A percentile compares a stretch with the other conserved stretches of the same genome.
Conservation (phyloP, 1,284 basidiomycete genomes). For the Rhizoctonia solani region DNA sequence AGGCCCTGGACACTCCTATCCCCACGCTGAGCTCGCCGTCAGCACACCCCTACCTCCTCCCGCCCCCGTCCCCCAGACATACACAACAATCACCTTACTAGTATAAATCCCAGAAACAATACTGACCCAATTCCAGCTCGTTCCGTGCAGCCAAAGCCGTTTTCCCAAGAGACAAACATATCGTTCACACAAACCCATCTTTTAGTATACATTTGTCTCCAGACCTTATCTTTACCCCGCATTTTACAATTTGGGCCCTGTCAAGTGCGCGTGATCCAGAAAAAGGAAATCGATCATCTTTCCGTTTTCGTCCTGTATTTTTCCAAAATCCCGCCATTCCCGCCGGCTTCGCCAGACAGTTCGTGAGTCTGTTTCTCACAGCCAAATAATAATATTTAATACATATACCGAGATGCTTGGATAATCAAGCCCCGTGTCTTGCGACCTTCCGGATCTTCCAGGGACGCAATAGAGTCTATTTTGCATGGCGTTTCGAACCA, state of each 20-base stretch:
- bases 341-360: not conserved
- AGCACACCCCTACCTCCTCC: not conserved
- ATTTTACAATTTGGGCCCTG: slow-evolving; percentile 8
- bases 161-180: not conserved
- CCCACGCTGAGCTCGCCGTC: not conserved
- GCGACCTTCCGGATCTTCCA: no score
- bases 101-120: not conserved
- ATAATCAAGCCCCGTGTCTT: no score
- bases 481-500: no score
- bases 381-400: not conserved
- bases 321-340: slow-evolving; percentile 24
- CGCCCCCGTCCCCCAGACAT: not conserved
- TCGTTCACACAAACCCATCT: slow-evolving; percentile 18
- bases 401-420: not conserved
- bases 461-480: no score
- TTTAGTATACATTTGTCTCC: slow-evolving; percentile 32
- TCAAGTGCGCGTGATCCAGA: slow-evolving; percentile 26
- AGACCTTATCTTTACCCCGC: slow-evolving; percentile 32
- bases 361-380: not conserved
- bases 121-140: no score
- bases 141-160: not conserved
- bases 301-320: slow-evolving; percentile 1
- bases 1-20: no score
- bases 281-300: slow-evolving; percentile 31
- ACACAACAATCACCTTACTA: not conserved